These are phyloP conservation scores for Amanita exitialis DNA, from an alignment of 768 basidiomycete genomes.

Conservation along the genomic window DNA sequence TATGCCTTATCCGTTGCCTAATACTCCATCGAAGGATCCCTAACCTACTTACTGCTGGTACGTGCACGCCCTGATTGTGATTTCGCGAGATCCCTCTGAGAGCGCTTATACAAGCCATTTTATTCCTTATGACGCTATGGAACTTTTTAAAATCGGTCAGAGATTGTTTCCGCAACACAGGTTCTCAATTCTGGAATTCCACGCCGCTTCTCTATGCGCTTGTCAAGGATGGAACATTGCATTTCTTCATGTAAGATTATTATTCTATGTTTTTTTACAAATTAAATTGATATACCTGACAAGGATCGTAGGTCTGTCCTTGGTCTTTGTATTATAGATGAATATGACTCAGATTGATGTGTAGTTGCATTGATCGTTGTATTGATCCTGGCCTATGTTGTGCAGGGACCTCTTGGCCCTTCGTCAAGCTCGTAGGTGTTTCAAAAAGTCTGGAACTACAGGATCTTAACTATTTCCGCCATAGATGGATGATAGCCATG, in stretches of 20 bases:
- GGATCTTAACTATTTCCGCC: too few relatives aligned
- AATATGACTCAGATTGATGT: too few relatives aligned
- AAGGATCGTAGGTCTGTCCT: background rate
- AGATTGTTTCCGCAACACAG: background rate
- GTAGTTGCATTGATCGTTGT: too few relatives aligned
- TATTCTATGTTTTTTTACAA: background rate
- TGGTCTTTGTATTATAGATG: too few relatives aligned
- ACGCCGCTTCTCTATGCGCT: background rate
- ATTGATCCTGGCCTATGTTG: background rate
- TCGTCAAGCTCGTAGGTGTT: background rate
- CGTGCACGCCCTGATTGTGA: background rate
- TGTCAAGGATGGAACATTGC: background rate
- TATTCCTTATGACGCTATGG: background rate
- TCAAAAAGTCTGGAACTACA: too few relatives aligned
- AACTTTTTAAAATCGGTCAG: background rate
- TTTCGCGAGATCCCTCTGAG: background rate
- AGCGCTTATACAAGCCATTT: background rate
- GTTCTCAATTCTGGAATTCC: background rate
- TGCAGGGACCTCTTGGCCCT: background rate
- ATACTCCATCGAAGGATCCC: background rate
- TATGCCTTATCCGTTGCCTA: background rate
- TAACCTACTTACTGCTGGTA: background rate
- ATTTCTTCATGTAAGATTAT: background rate
- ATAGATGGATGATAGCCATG: background rate
- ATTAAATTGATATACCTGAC: background rate